These are phyloP conservation scores for Yamagishiella unicocca DNA, from an alignment of 139 green algal genomes.

Conservation along the genomic window DNA sequence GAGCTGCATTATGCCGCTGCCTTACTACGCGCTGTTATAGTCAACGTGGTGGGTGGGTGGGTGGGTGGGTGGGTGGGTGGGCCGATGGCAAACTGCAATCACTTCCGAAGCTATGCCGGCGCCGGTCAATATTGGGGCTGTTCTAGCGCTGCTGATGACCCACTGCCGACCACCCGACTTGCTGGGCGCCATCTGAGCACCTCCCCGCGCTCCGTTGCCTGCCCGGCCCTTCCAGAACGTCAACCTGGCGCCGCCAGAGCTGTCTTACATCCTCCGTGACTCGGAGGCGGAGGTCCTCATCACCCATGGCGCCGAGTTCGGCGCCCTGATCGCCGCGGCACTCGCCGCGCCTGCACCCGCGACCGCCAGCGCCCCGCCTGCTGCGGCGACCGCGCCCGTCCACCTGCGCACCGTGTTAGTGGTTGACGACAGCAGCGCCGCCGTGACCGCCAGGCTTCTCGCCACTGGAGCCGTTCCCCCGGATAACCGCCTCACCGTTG, in stretches of 20 bases:
- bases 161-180: too few species aligned
- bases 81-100: too few species aligned
- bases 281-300: slow-evolving; percentile 68
- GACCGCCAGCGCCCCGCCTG: too few species aligned
- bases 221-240: slow-evolving; percentile 64
- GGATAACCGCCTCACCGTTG: not conserved
- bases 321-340: slow-evolving; percentile 32
- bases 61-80: too few species aligned
- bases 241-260: slow-evolving; percentile 76
- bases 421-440: not conserved
- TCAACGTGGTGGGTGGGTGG: slow-evolving; percentile 80
- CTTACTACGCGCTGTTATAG: slow-evolving; percentile 74
- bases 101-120: too few species aligned
- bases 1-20: slow-evolving; percentile 85
- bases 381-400: not conserved
- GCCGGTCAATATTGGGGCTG: too few species aligned
- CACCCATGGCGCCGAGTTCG: slow-evolving; percentile 59
- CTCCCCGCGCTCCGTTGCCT: too few species aligned
- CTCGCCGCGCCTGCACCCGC: not conserved
- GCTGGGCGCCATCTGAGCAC: too few species aligned
- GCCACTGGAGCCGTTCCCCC: not conserved
- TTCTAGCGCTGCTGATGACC: too few species aligned
- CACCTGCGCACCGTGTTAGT: slow-evolving; percentile 31
- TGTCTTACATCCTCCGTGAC: slow-evolving; percentile 79
- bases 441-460: not conserved